phyloP scores from a whole-genome alignment of 2,329 filamentous ascomycete genomes.

The Xylariales sp. region DNA sequence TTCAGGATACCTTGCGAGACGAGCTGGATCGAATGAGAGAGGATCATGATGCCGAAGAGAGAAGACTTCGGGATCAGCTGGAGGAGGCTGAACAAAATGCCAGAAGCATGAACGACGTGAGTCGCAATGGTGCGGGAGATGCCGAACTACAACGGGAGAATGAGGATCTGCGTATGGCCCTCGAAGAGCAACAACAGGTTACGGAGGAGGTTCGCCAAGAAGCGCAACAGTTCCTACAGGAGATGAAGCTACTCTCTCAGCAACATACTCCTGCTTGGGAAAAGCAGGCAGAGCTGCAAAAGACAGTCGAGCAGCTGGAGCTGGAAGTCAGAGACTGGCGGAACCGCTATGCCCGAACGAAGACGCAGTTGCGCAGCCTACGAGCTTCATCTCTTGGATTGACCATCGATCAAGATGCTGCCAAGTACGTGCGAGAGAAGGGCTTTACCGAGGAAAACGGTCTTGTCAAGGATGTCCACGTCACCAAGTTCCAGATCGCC shows the following conservation, averaged over 20 bases:
- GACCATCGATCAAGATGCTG: constrained; percentile 64
- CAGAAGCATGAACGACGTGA: constrained; percentile 10
- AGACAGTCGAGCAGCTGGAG: constrained; percentile 72
- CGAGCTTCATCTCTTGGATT: constrained; percentile 77
- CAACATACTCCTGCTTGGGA: constrained; percentile 76
- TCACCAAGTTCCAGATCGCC: constrained; percentile 91
- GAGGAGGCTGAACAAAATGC: constrained; percentile 42
- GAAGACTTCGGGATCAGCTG: constrained; percentile 59
- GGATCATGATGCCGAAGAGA: constrained; percentile 61
- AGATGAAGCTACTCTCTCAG: constrained; percentile 84
- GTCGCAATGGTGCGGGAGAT: constrained; percentile 32
- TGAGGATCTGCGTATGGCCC: constrained; percentile 57
- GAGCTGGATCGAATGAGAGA: constrained; percentile 71
- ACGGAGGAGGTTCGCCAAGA: constrained; percentile 84
- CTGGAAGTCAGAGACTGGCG: constrained; percentile 86
- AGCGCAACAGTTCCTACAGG: constrained; percentile 74
- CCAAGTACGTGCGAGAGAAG: constrained; percentile 59
- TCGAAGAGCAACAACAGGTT: constrained; percentile 71
- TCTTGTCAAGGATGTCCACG: constrained; percentile 81
- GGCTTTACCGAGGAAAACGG: constrained; percentile 68
- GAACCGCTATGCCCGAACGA: constrained; percentile 79
- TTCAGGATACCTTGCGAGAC: constrained; percentile 75
- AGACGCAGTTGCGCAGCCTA: constrained; percentile 79
- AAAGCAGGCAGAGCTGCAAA: constrained; percentile 72
- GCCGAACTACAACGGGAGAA: constrained; percentile 63